Base-by-base conservation (phyloP, 768 basidiomycete genomes). In the Hypholoma sublateritium region DNA sequence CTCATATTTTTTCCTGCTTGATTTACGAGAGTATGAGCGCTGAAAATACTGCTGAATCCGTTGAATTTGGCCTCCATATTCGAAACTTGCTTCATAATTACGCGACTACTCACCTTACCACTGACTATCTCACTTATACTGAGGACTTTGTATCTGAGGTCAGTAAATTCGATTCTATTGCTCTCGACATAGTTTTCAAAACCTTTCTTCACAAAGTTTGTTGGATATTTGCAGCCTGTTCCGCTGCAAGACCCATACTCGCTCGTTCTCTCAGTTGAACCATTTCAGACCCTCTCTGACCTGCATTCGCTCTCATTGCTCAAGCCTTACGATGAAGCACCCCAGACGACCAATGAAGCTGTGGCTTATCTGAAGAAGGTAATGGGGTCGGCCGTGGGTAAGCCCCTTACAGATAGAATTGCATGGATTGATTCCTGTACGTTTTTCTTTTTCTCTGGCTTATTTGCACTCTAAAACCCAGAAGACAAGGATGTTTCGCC, bases 21-120 rank as follows among this genome's bases (percentile, higher is more conserved):
- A 46, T 55, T 35, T 37, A n/a, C 32, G 12, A 16, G 17, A 32
- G 9, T 9, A 49, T 56, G 47, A 56, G 17, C 22, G 34, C 8
- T 34, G 46, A 56, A 25, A 25, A 47, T 41, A 21, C 34, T 21
- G 46, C 63, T n/a, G 69, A 73, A 50, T 64, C 62, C 24, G 42
- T 57, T 47, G 59, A 62, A 62, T 58, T 77, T 34, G 67, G 68
- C 21, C 66, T 63, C 34, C 86, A 87, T 63, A 81, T 89, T 55
- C 81, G 77, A 39, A 69, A 77, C 35, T 67, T 86, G 25, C 74
- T 89, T 25, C 70, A 81, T 25, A 73, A 79, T 41, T 89, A 89
- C 62, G 78, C 73, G 6, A 74, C 74, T 35, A 69, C 65, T 16
- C 80, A 89, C 67, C 68, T 86, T 32, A 80, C 84, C 0, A 79